phyloP scores from a whole-genome alignment of 805 yeast species.

The Teunomyces panamensis region DNA sequence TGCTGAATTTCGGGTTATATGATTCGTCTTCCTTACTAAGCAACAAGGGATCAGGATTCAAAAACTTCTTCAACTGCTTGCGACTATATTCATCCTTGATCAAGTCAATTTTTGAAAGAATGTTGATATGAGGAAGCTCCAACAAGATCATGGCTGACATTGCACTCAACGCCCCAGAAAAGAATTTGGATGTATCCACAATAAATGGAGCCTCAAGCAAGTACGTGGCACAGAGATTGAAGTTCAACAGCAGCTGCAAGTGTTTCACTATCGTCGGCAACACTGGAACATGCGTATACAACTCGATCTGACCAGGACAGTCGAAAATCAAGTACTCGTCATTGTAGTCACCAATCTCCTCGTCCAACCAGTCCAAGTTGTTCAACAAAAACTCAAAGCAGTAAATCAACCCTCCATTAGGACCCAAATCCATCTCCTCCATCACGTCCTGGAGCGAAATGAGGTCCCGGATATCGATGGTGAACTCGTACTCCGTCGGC shows the following conservation, averaged over 20 bases:
- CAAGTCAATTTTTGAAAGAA: slow-evolving; percentile 82
- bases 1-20: slow-evolving; percentile 57
- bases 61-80: slow-evolving; percentile 74
- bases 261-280: slow-evolving; percentile 87
- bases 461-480: slow-evolving; percentile 87
- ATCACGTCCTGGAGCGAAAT: slow-evolving; percentile 90
- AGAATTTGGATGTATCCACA: slow-evolving; percentile 85
- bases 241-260: slow-evolving; percentile 72
- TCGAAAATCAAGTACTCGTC: slow-evolving; percentile 94
- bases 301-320: slow-evolving; percentile 96
- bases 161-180: slow-evolving; percentile 92
- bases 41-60: slow-evolving; percentile 89
- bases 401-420: slow-evolving; percentile 90
- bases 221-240: slow-evolving; percentile 89
- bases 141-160: slow-evolving; percentile 97
- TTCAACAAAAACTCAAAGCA: slow-evolving; percentile 89
- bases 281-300: slow-evolving; percentile 92
- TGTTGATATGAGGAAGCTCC: slow-evolving; percentile 92
- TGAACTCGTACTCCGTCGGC: slow-evolving; percentile 85
- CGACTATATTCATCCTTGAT: slow-evolving; percentile 74
- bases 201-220: slow-evolving; percentile 92
- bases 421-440: slow-evolving; percentile 92
- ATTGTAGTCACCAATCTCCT: slow-evolving; percentile 91
- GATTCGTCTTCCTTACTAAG: slow-evolving; percentile 43
- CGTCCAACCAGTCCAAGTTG: slow-evolving; percentile 95